These are phyloP conservation scores for Penicillium vulpinum DNA, from an alignment of 2,329 filamentous ascomycete genomes.

Conservation along the genomic window DNA sequence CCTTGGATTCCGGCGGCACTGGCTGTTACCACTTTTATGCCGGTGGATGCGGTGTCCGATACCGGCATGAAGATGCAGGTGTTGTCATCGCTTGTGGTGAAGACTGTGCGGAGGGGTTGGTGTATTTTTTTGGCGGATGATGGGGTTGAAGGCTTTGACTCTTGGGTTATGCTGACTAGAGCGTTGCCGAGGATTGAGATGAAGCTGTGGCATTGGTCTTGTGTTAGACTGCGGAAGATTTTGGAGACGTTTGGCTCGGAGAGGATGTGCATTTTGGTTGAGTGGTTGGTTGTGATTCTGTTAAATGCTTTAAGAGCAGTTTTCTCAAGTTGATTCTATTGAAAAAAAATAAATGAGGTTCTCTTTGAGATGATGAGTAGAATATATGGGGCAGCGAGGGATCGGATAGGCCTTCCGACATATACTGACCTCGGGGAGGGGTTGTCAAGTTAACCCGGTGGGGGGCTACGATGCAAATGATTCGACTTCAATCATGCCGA, in stretches of 20 bases:
- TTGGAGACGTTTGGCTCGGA: constrained; percentile 36
- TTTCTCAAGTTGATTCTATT: background rate
- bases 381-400: background rate
- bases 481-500: background rate
- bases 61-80: constrained; percentile 76
- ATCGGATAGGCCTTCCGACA: constrained; percentile 7
- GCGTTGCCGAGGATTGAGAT: constrained; percentile 38
- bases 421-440: background rate
- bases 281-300: background rate
- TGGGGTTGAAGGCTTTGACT: constrained; percentile 27
- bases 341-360: background rate
- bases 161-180: constrained; percentile 34
- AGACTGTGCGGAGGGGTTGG: constrained; percentile 46
- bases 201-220: constrained; percentile 36
- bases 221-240: constrained; percentile 35
- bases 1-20: constrained; percentile 55
- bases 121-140: constrained; percentile 36
- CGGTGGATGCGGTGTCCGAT: constrained; percentile 62
- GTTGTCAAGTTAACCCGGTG: background rate
- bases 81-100: constrained; percentile 42
- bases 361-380: background rate
- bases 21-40: constrained; percentile 70
- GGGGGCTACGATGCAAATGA: background rate
- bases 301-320: background rate
- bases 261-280: constrained; percentile 36